Conservation (phyloP, 2,329 filamentous ascomycete species). For the Shiraia sp. region DNA sequence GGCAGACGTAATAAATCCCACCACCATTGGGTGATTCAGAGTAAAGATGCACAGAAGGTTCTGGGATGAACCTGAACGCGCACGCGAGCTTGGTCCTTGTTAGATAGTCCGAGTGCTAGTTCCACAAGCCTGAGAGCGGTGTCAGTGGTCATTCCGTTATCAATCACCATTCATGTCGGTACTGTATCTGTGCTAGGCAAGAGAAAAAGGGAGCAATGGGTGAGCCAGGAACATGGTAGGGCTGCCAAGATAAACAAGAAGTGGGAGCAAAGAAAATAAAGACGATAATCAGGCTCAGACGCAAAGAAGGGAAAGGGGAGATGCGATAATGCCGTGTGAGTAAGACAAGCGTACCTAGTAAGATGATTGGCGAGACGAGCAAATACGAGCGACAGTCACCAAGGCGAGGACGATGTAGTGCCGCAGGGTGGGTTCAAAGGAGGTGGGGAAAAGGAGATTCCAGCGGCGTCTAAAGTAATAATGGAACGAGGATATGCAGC, state of each 20-base stretch:
- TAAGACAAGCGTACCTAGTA: constrained; percentile 41
- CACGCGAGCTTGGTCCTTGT: constrained; percentile 28
- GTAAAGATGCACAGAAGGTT: constrained; percentile 16
- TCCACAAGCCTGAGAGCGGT: constrained; percentile 19
- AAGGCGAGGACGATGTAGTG: constrained; percentile 15
- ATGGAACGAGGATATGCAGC: constrained; percentile 38
- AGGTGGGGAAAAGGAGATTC: constrained; percentile 27
- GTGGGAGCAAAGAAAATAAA: constrained; percentile 11
- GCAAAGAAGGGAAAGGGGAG: constrained; percentile 13
- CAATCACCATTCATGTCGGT: constrained; percentile 20
- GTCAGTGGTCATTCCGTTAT: constrained; percentile 28
- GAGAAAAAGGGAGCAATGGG: constrained; percentile 10
- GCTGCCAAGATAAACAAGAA: constrained; percentile 4
- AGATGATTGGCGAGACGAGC: constrained; percentile 28
- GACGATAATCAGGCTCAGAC: constrained; percentile 2
- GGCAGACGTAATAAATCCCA: constrained; percentile 20
- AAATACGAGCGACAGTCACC: constrained; percentile 30
- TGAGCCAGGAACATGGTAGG: constrained; percentile 5
- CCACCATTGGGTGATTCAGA: constrained; percentile 31
- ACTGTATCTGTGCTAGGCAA: constrained; percentile 11
- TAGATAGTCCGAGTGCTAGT: constrained; percentile 8
- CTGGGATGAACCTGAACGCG: constrained; percentile 27
- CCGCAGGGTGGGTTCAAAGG: constrained; percentile 19
- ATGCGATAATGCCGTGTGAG: constrained; percentile 25
- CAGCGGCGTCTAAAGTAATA: constrained; percentile 25